Evolutionary conservation across 352 stramenopile genomes (phyloP).

Genomic region (Phytophthora uliginosa): DNA sequence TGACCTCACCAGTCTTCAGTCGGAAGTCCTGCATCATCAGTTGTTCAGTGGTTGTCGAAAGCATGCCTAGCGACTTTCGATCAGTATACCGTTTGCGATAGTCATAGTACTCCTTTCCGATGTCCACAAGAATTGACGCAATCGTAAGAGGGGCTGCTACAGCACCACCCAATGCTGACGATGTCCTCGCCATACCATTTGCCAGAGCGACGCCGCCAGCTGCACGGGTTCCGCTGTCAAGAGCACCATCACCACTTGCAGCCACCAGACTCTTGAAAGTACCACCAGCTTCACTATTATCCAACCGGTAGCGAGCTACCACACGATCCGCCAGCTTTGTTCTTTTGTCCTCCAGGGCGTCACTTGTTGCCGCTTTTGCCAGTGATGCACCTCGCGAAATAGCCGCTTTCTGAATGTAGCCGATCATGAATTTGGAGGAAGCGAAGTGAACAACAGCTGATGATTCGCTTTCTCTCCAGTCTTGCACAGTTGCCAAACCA

Average conservation of each 20-base stretch:
- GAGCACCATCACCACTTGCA: slow-evolving; percentile 74
- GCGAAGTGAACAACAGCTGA: slow-evolving; percentile 59
- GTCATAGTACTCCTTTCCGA: slow-evolving; percentile 89
- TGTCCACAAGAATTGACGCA: slow-evolving; percentile 88
- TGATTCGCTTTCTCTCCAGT: slow-evolving; percentile 47
- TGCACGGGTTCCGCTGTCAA: slow-evolving; percentile 88
- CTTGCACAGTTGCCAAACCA: slow-evolving; percentile 64
- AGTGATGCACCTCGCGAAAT: slow-evolving; percentile 65
- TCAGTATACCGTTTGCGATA: slow-evolving; percentile 85
- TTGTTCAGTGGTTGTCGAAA: slow-evolving; percentile 80
- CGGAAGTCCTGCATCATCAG: slow-evolving; percentile 88
- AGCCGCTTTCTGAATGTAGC: slow-evolving; percentile 75
- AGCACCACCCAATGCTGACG: slow-evolving; percentile 60
- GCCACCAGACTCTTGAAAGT: slow-evolving; percentile 65
- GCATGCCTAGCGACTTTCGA: slow-evolving; percentile 69
- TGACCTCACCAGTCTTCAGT: slow-evolving; percentile 84
- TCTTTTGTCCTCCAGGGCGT: slow-evolving; percentile 66
- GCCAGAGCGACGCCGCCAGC: slow-evolving; percentile 79
- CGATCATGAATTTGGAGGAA: slow-evolving; percentile 46
- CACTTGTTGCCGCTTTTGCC: slow-evolving; percentile 49
- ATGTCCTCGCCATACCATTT: slow-evolving; percentile 79
- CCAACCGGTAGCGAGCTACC: slow-evolving; percentile 61
- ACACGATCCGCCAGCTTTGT: slow-evolving; percentile 69
- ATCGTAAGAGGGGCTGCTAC: slow-evolving; percentile 83
- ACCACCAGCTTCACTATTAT: slow-evolving; percentile 33